A percentile compares a stretch with the other conserved stretches of the same genome.
phyloP scores from a whole-genome alignment of 1,284 basidiomycete genomes.

The Lentinus polychrous region DNA sequence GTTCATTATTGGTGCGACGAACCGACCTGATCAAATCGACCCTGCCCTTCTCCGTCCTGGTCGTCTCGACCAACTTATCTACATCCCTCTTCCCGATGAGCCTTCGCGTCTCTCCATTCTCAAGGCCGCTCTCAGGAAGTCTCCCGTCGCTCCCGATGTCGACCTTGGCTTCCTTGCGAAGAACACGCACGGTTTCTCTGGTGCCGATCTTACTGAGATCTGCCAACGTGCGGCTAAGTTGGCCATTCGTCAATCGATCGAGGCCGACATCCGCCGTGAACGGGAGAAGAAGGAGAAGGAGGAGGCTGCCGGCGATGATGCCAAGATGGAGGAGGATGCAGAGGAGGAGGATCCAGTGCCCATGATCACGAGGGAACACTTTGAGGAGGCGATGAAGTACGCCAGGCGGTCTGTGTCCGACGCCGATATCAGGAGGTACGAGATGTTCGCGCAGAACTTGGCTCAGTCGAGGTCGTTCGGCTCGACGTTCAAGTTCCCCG shows the following conservation, averaged over 20 bases:
- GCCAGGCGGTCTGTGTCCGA: constrained; percentile 90
- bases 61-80: constrained; percentile 94
- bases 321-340: constrained; percentile 70
- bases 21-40: constrained; percentile 99
- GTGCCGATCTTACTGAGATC: constrained; percentile 98
- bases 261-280: constrained; percentile 79
- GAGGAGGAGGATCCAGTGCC: constrained; percentile 94
- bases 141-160: constrained; percentile 82
- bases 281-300: constrained; percentile 82
- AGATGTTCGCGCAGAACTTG: constrained; percentile 85
- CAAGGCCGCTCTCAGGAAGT: constrained; percentile 87
- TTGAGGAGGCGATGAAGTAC: constrained; percentile 97
- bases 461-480: constrained; percentile 87
- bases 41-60: constrained; percentile 95
- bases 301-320: constrained; percentile 60
- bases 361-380: constrained; percentile 90
- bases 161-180: constrained; percentile 87
- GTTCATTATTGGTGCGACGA: constrained; percentile 98
- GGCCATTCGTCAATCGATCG: constrained; percentile 92
- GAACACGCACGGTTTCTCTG: constrained; percentile 96
- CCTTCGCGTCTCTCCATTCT: constrained; percentile 88
- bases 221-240: constrained; percentile 98
- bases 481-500: constrained; percentile 96
- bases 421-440: constrained; percentile 91
- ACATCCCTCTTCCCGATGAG: constrained; percentile 94